Evolutionary conservation across 2,329 filamentous ascomycete genomes (phyloP).

Genomic region (Ascochyta lentis): DNA sequence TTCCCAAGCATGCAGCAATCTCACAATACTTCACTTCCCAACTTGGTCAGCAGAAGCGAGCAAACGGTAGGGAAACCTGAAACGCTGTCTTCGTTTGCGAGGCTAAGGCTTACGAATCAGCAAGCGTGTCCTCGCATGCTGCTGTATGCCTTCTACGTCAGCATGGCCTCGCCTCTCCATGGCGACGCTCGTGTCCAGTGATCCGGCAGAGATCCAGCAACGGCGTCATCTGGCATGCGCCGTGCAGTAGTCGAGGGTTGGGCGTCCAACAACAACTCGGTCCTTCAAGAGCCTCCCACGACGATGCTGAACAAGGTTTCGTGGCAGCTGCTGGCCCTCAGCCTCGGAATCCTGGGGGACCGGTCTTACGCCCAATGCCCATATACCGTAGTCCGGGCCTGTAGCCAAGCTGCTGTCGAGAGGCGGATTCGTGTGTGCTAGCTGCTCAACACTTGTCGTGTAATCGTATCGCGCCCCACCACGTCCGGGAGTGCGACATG

Average conservation of each 20-base stretch:
- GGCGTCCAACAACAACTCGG: neutral
- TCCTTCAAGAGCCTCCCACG: conserved; percentile 3
- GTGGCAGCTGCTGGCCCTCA: conserved; percentile 38
- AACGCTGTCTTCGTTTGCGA: conserved; percentile 31
- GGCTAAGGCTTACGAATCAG: conserved; percentile 44
- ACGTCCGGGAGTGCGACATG: conserved; percentile 14
- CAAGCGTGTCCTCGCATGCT: conserved; percentile 29
- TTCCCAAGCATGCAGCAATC: no score
- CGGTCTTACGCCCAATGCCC: conserved; percentile 42
- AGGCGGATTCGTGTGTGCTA: conserved; percentile 24
- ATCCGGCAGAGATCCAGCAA: neutral
- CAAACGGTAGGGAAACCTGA: conserved; percentile 28
- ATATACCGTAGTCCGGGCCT: conserved; percentile 30
- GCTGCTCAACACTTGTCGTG: conserved; percentile 30
- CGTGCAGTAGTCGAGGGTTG: conserved; percentile 1
- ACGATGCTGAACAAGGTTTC: conserved; percentile 26
- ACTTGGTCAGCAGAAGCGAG: conserved; percentile 20
- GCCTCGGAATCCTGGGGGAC: conserved; percentile 35
- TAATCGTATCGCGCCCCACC: conserved; percentile 22
- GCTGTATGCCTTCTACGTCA: conserved; percentile 15
- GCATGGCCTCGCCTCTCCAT: neutral
- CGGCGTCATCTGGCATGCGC: conserved; percentile 12
- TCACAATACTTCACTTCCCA: neutral
- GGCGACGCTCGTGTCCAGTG: conserved; percentile 1
- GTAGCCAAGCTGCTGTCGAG: conserved; percentile 24